Evolutionary conservation across 1,139 yeast species (phyloP).

Genomic region (Candida buenavistaensis): DNA sequence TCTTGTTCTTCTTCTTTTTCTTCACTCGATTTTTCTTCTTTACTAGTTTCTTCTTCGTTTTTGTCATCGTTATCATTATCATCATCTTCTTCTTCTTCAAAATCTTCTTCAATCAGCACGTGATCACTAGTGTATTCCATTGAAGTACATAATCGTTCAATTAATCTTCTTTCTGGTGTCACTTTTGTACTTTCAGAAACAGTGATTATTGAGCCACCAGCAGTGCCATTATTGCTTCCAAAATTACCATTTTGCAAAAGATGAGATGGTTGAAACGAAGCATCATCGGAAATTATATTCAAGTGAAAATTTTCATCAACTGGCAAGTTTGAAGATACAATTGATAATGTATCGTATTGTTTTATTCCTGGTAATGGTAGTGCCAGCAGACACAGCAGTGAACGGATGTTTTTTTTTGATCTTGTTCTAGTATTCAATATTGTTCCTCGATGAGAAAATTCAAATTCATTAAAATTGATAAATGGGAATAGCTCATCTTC

Average conservation of each 20-base stretch:
- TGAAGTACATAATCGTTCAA: constrained; percentile 1
- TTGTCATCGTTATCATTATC: constrained; percentile 1
- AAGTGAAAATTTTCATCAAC: constrained; percentile 5
- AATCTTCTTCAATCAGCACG: constrained; percentile 6
- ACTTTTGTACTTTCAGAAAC: constrained; percentile 2
- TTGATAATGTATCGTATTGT: constrained; percentile 4
- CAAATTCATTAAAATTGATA: constrained; percentile 10
- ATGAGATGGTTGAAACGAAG: constrained; percentile 7
- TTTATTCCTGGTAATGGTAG: neutral
- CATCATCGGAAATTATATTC: constrained; percentile 10
- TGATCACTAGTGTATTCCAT: constrained; percentile 5
- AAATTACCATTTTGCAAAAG: neutral
- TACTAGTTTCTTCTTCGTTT: constrained; percentile 3
- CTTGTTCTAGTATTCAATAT: constrained; percentile 5
- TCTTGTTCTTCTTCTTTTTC: neutral
- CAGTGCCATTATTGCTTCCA: neutral
- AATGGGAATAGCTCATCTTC: constrained; percentile 7
- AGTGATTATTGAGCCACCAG: constrained; percentile 1
- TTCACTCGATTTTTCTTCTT: neutral
- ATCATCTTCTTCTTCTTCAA: neutral
- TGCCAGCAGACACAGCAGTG: neutral
- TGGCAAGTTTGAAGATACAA: constrained; percentile 3
- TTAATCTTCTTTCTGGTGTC: neutral
- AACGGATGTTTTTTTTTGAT: constrained; percentile 1
- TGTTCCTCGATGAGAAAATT: constrained; percentile 11